Evolutionary conservation across 108 stramenopile species (phyloP).

Genomic region (Epithemia pelagica): DNA sequence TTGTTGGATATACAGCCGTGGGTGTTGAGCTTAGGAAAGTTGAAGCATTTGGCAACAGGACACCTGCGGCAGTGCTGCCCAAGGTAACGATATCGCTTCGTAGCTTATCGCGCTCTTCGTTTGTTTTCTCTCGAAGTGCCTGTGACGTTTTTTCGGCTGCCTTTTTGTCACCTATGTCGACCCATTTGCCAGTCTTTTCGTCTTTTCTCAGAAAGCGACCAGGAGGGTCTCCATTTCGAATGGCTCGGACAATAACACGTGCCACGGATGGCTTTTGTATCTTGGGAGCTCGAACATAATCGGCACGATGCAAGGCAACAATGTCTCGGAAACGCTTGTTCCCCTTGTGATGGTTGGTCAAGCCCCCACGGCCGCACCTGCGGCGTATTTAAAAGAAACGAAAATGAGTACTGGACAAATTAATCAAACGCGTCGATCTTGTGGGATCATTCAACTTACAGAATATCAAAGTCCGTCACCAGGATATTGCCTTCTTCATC

Average conservation of each 20-base stretch:
- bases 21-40: conserved; percentile 2
- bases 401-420: conserved; percentile 11
- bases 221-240: conserved; percentile 79
- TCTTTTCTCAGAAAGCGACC: conserved; percentile 80
- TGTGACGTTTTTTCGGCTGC: conserved; percentile 45
- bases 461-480: conserved; percentile 43
- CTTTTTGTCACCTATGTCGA: conserved; percentile 74
- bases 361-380: conserved; percentile 64
- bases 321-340: conserved; percentile 79
- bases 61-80: background rate
- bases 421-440: background rate
- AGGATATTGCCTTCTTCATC: conserved; percentile 49
- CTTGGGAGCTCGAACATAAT: conserved; percentile 54
- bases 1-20: too few relatives aligned
- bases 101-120: conserved; percentile 17
- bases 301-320: conserved; percentile 66
- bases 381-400: conserved; percentile 27
- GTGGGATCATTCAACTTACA: background rate
- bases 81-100: conserved; percentile 1
- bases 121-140: conserved; percentile 57
- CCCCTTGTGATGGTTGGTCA: conserved; percentile 79
- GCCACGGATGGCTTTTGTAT: conserved; percentile 78
- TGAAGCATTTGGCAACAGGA: conserved; percentile 2
- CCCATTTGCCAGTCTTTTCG: conserved; percentile 52
- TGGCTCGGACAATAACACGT: conserved; percentile 66